Percentiles rank a stretch among this genome's conserved stretches.
These are phyloP conservation scores for Trametes pubescens DNA, from an alignment of 1,284 basidiomycete genomes.

Conservation along the genomic window DNA sequence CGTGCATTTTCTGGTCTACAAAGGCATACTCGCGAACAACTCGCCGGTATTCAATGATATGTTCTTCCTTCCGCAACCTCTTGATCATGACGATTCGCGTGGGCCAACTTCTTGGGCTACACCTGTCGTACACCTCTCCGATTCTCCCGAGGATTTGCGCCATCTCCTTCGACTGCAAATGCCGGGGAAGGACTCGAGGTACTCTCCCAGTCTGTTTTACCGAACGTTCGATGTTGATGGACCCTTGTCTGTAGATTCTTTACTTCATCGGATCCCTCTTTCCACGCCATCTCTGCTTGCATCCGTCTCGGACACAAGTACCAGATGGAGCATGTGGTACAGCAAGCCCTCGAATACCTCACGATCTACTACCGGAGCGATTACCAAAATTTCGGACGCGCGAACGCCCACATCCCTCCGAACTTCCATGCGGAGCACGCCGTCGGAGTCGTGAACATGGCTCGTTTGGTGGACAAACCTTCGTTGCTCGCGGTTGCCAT, in stretches of 20 bases:
- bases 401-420: not conserved
- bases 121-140: not conserved
- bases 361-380: not conserved
- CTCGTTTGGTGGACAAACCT: not conserved
- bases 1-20: conserved; percentile 21
- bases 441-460: conserved; percentile 12
- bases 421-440: not conserved
- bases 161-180: not conserved
- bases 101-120: not conserved
- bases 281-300: not conserved
- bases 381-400: not conserved
- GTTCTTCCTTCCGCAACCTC: not conserved
- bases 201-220: not conserved
- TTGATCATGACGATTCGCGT: not conserved
- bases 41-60: conserved; percentile 19
- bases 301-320: conserved; percentile 6
- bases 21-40: conserved; percentile 20
- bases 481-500: not conserved
- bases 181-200: not conserved
- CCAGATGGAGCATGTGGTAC: not conserved
- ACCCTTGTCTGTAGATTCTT: not conserved
- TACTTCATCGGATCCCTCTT: not conserved
- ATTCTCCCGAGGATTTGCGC: not conserved
- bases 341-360: not conserved
- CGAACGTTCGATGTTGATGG: not conserved